A percentile compares a stretch with the other conserved stretches of the same genome.
Conservation (phyloP, 495 filamentous ascomycete species). For the Aspergillus cavernicola region DNA sequence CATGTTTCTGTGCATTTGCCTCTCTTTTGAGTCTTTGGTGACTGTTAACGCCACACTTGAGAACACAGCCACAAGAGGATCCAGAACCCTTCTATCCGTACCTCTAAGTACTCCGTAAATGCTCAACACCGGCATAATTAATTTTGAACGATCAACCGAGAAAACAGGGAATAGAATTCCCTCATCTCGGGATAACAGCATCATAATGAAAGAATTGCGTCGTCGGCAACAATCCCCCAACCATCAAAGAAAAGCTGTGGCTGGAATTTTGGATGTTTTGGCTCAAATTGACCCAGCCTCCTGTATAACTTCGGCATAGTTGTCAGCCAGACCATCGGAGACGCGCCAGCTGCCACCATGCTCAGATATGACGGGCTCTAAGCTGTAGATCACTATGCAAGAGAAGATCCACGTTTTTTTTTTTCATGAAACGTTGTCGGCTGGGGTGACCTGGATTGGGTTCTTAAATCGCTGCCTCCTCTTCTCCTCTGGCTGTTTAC, state of each 20-base stretch:
- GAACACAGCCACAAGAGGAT: constrained; percentile 4
- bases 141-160: too few species aligned
- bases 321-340: constrained; percentile 15
- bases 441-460: not conserved
- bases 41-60: not conserved
- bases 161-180: too few species aligned
- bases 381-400: constrained; percentile 13
- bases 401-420: not conserved
- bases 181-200: too few species aligned
- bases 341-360: constrained; percentile 21
- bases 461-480: constrained; percentile 11
- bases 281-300: constrained; percentile 19
- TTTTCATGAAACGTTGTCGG: not conserved
- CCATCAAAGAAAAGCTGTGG: constrained; percentile 14
- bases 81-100: not conserved
- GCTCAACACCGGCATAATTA: too few species aligned
- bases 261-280: constrained; percentile 16
- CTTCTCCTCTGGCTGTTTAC: not conserved
- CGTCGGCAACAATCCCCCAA: not conserved
- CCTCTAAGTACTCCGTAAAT: too few species aligned
- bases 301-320: constrained; percentile 16
- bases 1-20: too few species aligned
- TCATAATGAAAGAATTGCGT: constrained; percentile 10
- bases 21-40: too few species aligned
- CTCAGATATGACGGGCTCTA: constrained; percentile 17